phyloP scores from a whole-genome alignment of 1,139 yeast species.

The Arxiozyma slooffiae region DNA sequence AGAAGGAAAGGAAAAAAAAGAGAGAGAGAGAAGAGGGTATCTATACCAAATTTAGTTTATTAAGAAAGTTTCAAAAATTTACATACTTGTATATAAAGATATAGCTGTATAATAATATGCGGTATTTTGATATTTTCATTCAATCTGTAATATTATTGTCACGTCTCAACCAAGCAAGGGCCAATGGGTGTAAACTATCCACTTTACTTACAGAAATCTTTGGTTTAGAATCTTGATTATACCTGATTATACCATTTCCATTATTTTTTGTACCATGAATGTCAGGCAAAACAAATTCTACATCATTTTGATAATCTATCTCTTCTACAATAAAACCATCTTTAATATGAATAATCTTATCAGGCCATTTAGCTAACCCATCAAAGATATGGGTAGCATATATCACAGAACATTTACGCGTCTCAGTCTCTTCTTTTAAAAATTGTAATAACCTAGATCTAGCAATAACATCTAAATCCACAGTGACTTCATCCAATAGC shows the following conservation, averaged over 20 bases:
- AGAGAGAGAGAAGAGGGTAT: background rate
- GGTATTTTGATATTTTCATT: too few species aligned
- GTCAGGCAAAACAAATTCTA: conserved; percentile 25
- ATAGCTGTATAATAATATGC: background rate
- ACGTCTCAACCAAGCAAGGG: conserved; percentile 50
- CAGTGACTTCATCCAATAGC: conserved; percentile 87
- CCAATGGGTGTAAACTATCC: conserved; percentile 59
- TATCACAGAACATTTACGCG: conserved; percentile 59
- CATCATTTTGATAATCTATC: conserved; percentile 29
- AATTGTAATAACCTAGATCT: conserved; percentile 64
- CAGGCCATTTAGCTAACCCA: conserved; percentile 86
- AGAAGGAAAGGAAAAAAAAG: too few species aligned
- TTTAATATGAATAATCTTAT: conserved; percentile 68
- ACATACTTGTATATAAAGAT: background rate
- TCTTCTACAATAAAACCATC: conserved; percentile 44
- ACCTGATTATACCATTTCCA: conserved; percentile 12
- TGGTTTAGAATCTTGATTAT: conserved; percentile 8
- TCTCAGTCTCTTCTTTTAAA: conserved; percentile 56
- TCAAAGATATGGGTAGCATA: conserved; percentile 97
- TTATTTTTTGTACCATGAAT: conserved; percentile 8
- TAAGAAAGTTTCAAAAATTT: background rate
- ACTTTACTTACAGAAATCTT: conserved; percentile 36
- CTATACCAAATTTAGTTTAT: background rate
- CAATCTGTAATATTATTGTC: conserved; percentile 32
- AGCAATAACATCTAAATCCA: conserved; percentile 88